Conservation (phyloP, 2,329 filamentous ascomycete genomes). For the Didymella exigua region DNA sequence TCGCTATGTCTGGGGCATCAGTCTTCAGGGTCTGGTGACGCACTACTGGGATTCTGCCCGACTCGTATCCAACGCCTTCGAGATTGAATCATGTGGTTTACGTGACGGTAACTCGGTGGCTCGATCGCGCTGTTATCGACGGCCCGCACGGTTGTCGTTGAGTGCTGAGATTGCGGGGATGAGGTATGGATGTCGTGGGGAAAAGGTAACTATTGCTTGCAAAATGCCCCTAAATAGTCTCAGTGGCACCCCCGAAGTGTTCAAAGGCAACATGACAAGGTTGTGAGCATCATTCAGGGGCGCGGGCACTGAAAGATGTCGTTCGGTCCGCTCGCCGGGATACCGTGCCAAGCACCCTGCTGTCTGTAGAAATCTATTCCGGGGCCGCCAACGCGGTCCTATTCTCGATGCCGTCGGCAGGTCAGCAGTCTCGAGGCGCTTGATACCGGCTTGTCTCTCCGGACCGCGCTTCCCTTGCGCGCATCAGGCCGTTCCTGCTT, state of each 20-base stretch:
- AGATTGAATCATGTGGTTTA: constrained; percentile 29
- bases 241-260: constrained; percentile 1
- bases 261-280: not conserved
- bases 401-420: constrained; percentile 1
- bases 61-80: constrained; percentile 21
- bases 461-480: constrained; percentile 15
- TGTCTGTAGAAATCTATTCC: constrained; percentile 2
- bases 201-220: constrained; percentile 9
- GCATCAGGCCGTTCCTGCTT: constrained; percentile 22
- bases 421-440: not conserved
- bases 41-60: constrained; percentile 24
- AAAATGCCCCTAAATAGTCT: not conserved
- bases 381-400: not conserved
- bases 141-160: constrained; percentile 17
- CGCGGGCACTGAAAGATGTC: constrained; percentile 18
- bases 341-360: constrained; percentile 24
- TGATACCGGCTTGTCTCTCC: constrained; percentile 16
- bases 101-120: constrained; percentile 27
- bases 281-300: not conserved
- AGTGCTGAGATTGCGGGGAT: constrained; percentile 13
- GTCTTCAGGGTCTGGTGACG: constrained; percentile 36
- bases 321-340: constrained; percentile 30
- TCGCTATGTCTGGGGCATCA: constrained; percentile 34
- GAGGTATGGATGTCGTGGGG: constrained; percentile 12
- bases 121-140: constrained; percentile 22